These are phyloP conservation scores for Colletotrichum graminicola DNA, from an alignment of 2,329 filamentous ascomycete genomes.

Conservation along the genomic window DNA sequence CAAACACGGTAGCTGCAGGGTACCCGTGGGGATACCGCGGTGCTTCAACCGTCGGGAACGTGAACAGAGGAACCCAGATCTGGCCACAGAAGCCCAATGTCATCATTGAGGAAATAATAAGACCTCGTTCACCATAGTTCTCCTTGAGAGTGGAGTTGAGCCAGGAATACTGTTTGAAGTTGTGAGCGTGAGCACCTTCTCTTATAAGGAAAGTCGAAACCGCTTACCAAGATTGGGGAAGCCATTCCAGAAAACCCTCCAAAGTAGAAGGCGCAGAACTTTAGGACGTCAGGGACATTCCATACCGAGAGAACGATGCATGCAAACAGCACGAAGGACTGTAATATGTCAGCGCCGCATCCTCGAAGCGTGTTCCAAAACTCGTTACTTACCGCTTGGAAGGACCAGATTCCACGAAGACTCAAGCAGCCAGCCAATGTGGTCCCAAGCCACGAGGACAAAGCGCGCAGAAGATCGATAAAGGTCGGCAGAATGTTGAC, in stretches of 20 bases:
- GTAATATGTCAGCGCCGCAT: not conserved
- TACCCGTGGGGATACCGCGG: constrained; percentile 47
- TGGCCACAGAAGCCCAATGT: constrained; percentile 50
- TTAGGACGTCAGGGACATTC: constrained; percentile 48
- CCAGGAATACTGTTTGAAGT: constrained; percentile 46
- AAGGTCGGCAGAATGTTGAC: constrained; percentile 45
- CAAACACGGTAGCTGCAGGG: constrained; percentile 45
- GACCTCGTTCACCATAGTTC: constrained; percentile 50
- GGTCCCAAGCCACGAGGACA: constrained; percentile 49
- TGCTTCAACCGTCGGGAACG: constrained; percentile 47
- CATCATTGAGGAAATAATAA: constrained; percentile 52
- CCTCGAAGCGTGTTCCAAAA: accelerated
- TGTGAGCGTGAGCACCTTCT: not conserved
- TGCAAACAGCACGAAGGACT: constrained; percentile 46
- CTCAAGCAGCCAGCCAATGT: constrained; percentile 47
- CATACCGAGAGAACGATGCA: constrained; percentile 48
- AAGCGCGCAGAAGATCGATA: constrained; percentile 45
- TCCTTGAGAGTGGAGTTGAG: constrained; percentile 49
- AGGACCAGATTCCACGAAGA: constrained; percentile 47
- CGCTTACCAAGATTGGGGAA: constrained; percentile 45
- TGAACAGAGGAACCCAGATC: constrained; percentile 49
- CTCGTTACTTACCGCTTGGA: constrained; percentile 41
- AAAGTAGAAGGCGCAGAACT: constrained; percentile 50
- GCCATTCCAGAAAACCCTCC: constrained; percentile 49
- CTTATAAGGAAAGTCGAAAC: not conserved